Conservation (phyloP, 2,329 filamentous ascomycete genomes). For the Podosphaera xanthii region DNA sequence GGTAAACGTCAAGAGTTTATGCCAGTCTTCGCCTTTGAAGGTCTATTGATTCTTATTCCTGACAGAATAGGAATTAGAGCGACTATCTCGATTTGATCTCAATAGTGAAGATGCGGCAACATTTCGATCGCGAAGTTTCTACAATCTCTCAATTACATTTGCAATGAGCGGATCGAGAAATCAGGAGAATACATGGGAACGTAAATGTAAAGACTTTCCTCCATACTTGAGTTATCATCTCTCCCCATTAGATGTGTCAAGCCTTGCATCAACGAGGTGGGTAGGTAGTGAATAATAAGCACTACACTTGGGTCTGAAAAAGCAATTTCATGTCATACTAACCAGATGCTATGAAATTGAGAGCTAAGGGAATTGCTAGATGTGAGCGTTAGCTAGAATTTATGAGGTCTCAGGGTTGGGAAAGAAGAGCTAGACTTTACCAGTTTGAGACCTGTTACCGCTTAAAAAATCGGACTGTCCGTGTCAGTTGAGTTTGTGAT, state of each 20-base stretch:
- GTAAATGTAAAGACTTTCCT: not conserved
- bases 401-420: not conserved
- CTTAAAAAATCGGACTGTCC: slow-evolving; percentile 40
- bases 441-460: slow-evolving; percentile 63
- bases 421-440: slow-evolving; percentile 27
- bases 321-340: slow-evolving; percentile 29
- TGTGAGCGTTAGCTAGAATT: not conserved
- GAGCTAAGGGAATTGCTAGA: slow-evolving; percentile 52
- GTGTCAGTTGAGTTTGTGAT: slow-evolving; percentile 1
- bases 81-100: slow-evolving; percentile 42
- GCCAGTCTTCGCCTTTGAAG: slow-evolving; percentile 53
- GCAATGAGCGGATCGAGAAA: not conserved
- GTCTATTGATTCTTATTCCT: slow-evolving; percentile 10
- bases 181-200: not conserved
- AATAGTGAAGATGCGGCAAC: slow-evolving; percentile 48
- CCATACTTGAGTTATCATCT: not conserved
- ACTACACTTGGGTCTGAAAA: slow-evolving; percentile 34
- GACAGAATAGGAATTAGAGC: slow-evolving; percentile 27
- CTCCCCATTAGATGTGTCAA: not conserved
- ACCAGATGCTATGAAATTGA: slow-evolving; percentile 85
- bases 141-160: not conserved
- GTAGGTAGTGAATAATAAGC: slow-evolving; percentile 18
- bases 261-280: slow-evolving; percentile 4
- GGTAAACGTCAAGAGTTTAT: slow-evolving; percentile 90
- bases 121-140: not conserved